phyloP scores from a whole-genome alignment of 768 basidiomycete species.

The Auricularia sp. region DNA sequence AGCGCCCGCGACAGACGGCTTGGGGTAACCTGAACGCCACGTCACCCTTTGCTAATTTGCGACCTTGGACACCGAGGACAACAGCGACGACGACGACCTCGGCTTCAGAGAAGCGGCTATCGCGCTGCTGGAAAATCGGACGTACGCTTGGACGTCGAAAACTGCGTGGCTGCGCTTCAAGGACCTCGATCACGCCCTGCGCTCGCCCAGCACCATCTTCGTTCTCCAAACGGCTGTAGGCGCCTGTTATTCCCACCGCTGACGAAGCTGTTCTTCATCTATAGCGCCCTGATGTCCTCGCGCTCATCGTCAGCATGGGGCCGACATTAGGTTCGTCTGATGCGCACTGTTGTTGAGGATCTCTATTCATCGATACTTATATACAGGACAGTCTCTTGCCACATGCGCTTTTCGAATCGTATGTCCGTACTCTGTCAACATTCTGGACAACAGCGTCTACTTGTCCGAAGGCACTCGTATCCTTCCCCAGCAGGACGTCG shows the following conservation, averaged over 20 bases:
- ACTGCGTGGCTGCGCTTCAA: slow-evolving; percentile 11
- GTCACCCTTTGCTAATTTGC: background rate
- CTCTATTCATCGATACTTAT: background rate
- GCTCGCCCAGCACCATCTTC: slow-evolving; percentile 13
- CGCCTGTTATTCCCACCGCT: slow-evolving; percentile 18
- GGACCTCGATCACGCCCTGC: slow-evolving; percentile 10
- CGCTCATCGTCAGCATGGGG: slow-evolving; percentile 21
- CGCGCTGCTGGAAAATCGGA: slow-evolving; percentile 16
- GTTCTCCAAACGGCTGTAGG: slow-evolving; percentile 17
- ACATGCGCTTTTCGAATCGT: slow-evolving; percentile 21
- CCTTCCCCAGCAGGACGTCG: slow-evolving; percentile 13
- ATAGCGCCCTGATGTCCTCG: slow-evolving; percentile 19
- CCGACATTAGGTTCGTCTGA: slow-evolving; percentile 15
- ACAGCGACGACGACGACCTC: slow-evolving; percentile 7
- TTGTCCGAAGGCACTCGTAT: background rate
- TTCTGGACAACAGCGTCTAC: slow-evolving; percentile 9
- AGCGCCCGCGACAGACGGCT: slow-evolving; percentile 5
- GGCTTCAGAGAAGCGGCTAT: slow-evolving; percentile 19
- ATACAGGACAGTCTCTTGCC: slow-evolving; percentile 17
- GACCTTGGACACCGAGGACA: slow-evolving; percentile 1
- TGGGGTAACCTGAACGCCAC: background rate
- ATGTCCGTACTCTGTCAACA: slow-evolving; percentile 14
- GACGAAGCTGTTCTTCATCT: slow-evolving; percentile 18
- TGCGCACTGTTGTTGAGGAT: too few relatives aligned
- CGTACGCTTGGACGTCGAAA: slow-evolving; percentile 7